Evolutionary conservation across 495 filamentous ascomycete genomes (phyloP).

Genomic region (Pyronema omphalodes): DNA sequence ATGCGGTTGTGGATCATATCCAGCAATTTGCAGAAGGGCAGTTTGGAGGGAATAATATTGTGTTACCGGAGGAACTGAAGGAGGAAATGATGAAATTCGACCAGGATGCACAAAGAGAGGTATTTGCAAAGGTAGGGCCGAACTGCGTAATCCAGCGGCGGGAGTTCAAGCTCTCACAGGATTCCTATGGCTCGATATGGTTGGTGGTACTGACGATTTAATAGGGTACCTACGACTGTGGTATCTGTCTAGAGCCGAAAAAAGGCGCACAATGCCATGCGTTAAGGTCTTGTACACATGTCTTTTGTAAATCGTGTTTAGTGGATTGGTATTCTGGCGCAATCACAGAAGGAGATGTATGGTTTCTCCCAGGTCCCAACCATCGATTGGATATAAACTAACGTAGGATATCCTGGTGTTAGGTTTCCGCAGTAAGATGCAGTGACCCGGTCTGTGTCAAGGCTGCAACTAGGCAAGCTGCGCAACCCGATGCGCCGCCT

Average conservation of each 20-base stretch:
- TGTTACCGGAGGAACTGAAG: conserved; percentile 42
- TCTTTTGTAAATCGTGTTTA: conserved; percentile 73
- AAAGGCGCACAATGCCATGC: conserved; percentile 68
- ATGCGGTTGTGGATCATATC: conserved; percentile 68
- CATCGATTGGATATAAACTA: background rate
- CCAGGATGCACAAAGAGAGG: conserved; percentile 46
- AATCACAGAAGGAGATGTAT: conserved; percentile 58
- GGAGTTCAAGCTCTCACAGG: background rate
- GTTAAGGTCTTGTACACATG: conserved; percentile 63
- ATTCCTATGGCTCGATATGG: too few species aligned
- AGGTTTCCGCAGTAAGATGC: conserved; percentile 54
- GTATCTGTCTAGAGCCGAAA: conserved; percentile 81
- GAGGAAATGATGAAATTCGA: conserved; percentile 64
- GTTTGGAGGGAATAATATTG: conserved; percentile 46
- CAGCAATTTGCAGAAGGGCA: conserved; percentile 59
- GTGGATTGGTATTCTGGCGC: conserved; percentile 76
- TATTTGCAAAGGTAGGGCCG: conserved; percentile 39
- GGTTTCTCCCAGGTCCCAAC: background rate
- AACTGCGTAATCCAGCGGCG: background rate
- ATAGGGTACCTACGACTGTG: conserved; percentile 69
- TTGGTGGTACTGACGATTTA: background rate
- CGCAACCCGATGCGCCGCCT: background rate
- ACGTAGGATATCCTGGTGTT: background rate
- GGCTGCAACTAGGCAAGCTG: conserved; percentile 27
- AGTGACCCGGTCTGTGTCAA: conserved; percentile 57